Evolutionary conservation across 345 rosid species (phyloP).

Genomic region (Rhodamnia rubescens): DNA sequence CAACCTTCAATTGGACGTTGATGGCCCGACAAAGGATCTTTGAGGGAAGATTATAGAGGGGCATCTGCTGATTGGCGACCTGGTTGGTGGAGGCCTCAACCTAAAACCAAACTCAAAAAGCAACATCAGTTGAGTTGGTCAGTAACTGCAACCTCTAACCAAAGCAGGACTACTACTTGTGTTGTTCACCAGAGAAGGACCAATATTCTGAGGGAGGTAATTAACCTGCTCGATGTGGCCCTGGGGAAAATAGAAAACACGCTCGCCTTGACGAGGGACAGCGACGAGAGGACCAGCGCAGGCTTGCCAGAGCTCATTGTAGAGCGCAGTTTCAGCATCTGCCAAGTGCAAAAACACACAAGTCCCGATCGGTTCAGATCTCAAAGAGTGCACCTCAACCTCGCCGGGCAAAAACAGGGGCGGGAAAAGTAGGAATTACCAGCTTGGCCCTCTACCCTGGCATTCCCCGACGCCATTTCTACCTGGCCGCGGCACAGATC

Average conservation of each 20-base stretch:
- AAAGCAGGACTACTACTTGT: neutral
- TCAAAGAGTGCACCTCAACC: neutral
- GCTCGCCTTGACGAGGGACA: constrained; percentile 66
- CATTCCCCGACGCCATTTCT: constrained; percentile 14
- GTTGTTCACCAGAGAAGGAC: neutral
- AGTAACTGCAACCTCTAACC: neutral
- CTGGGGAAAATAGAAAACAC: constrained; percentile 79
- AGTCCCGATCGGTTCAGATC: neutral
- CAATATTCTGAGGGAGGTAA: neutral
- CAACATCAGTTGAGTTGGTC: neutral
- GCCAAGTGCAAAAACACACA: neutral
- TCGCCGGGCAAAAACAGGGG: neutral
- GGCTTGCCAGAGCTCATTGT: constrained; percentile 85
- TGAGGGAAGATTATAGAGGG: constrained; percentile 51
- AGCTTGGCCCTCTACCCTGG: neutral
- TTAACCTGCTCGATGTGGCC: constrained; percentile 92
- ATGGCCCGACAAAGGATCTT: constrained; percentile 38
- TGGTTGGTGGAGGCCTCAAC: constrained; percentile 82
- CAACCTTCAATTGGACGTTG: neutral
- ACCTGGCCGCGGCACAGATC: constrained; percentile 20
- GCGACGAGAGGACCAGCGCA: constrained; percentile 87
- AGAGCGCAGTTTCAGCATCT: constrained; percentile 60
- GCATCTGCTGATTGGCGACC: constrained; percentile 72
- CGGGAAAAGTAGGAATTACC: neutral
- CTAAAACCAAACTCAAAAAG: constrained; percentile 18